A percentile compares a stretch with the other conserved stretches of the same genome.
Conservation (phyloP, 495 filamentous ascomycete genomes). For the Haplographium delicatum region DNA sequence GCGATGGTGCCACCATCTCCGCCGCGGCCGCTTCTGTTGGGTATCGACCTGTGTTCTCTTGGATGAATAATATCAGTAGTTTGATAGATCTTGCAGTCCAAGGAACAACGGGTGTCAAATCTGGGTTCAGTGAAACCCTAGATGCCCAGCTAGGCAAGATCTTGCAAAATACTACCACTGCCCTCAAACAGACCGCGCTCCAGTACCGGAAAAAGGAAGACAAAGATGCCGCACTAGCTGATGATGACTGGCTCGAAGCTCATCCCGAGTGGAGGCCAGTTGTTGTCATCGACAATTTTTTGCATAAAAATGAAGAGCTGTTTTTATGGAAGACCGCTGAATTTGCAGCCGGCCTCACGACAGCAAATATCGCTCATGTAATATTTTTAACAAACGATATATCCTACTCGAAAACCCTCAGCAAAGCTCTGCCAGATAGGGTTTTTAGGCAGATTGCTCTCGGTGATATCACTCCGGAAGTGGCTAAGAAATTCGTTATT, state of each 20-base stretch:
- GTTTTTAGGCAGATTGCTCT: slow-evolving; percentile 82
- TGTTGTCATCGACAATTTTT: slow-evolving; percentile 91
- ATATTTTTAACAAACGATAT: slow-evolving; percentile 94
- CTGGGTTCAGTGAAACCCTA: slow-evolving; percentile 91
- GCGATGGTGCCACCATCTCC: slow-evolving; percentile 81
- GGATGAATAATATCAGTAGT: slow-evolving; percentile 92
- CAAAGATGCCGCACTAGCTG: slow-evolving; percentile 61
- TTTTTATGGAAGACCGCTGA: slow-evolving; percentile 89
- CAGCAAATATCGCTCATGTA: slow-evolving; percentile 89
- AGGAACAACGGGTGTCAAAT: slow-evolving; percentile 88
- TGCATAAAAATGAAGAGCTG: slow-evolving; percentile 72
- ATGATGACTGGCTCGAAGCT: slow-evolving; percentile 74
- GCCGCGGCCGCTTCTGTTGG: slow-evolving; percentile 81
- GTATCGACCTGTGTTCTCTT: slow-evolving; percentile 90
- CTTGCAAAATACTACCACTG: slow-evolving; percentile 75
- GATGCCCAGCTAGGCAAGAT: slow-evolving; percentile 92
- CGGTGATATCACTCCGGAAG: slow-evolving; percentile 77
- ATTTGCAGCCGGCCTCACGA: slow-evolving; percentile 85
- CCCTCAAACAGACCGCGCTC: slow-evolving; percentile 72
- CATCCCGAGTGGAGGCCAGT: slow-evolving; percentile 83
- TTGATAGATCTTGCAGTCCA: slow-evolving; percentile 88
- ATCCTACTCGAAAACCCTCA: slow-evolving; percentile 81
- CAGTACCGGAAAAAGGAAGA: slow-evolving; percentile 61
- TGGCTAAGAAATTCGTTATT: slow-evolving; percentile 86
- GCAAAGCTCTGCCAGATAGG: slow-evolving; percentile 82